phyloP scores from a whole-genome alignment of 2,329 filamentous ascomycete species.

The Botrytis byssoidea region DNA sequence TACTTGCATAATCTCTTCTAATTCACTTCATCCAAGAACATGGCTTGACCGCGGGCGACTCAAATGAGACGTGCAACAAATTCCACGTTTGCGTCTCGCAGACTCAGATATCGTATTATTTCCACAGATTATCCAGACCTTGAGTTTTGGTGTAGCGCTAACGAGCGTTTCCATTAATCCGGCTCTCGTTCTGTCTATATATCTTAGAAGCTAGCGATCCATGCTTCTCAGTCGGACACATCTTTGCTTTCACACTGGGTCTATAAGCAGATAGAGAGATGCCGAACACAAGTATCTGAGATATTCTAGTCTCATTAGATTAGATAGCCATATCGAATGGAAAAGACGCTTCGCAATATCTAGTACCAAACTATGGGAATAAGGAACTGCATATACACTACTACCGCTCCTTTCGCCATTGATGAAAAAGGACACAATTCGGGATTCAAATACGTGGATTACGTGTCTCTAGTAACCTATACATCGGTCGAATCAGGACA shows the following conservation, averaged over 20 bases:
- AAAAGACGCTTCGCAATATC: background rate
- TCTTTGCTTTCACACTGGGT: background rate
- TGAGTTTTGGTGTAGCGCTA: background rate
- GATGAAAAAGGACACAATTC: no score
- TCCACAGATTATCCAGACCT: no score
- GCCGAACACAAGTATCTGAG: no score
- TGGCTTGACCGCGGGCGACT: background rate
- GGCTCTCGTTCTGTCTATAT: background rate
- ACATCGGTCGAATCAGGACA: background rate
- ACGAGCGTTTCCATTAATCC: background rate
- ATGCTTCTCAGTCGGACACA: background rate
- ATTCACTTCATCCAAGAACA: background rate
- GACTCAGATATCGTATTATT: background rate
- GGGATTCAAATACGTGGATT: no score
- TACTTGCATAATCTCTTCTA: background rate
- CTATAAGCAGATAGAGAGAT: background rate
- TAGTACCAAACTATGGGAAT: no score
- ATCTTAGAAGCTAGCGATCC: no score
- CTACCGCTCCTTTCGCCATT: no score
- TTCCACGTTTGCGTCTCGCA: background rate
- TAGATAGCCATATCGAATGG: background rate
- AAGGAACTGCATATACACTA: no score
- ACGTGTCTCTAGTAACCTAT: no score
- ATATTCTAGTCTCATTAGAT: background rate
- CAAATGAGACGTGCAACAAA: constrained; percentile 10